Evolutionary conservation across 108 stramenopile genomes (phyloP).

Genomic region (Parietichytrium sp.): DNA sequence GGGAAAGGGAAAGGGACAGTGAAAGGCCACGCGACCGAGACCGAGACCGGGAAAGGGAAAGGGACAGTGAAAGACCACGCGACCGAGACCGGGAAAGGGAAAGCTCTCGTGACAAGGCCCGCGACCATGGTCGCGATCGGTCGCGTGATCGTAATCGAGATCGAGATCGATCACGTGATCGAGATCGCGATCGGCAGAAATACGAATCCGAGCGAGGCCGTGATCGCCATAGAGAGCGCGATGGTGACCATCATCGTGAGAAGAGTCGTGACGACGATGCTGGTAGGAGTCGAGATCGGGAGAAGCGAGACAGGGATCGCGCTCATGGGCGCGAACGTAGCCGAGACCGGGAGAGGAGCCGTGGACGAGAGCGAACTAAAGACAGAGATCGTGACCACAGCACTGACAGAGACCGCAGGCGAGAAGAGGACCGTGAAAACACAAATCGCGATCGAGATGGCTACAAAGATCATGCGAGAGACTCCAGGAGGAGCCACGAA

Average conservation of each 20-base stretch:
- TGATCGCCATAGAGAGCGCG: not conserved
- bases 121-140: not conserved
- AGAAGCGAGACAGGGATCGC: not conserved
- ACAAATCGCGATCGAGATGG: too few species aligned
- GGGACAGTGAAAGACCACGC: not conserved
- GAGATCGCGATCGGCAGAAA: not conserved
- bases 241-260: not conserved
- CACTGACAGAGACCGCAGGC: too few species aligned
- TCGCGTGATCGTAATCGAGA: not conserved
- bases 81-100: not conserved
- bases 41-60: not conserved
- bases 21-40: not conserved
- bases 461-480: too few species aligned
- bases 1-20: too few species aligned
- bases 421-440: too few species aligned
- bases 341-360: too few species aligned
- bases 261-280: not conserved
- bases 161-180: not conserved
- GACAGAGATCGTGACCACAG: not conserved
- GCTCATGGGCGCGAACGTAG: not conserved
- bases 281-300: not conserved
- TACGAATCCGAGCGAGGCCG: too few species aligned
- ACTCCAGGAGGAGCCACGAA: too few species aligned
- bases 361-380: too few species aligned
- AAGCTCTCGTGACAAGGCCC: too few species aligned